Evolutionary conservation across 2,329 filamentous ascomycete genomes (phyloP), one percentile per base, ranked within the genome.

Genomic region (Colletotrichum destructivum): DNA sequence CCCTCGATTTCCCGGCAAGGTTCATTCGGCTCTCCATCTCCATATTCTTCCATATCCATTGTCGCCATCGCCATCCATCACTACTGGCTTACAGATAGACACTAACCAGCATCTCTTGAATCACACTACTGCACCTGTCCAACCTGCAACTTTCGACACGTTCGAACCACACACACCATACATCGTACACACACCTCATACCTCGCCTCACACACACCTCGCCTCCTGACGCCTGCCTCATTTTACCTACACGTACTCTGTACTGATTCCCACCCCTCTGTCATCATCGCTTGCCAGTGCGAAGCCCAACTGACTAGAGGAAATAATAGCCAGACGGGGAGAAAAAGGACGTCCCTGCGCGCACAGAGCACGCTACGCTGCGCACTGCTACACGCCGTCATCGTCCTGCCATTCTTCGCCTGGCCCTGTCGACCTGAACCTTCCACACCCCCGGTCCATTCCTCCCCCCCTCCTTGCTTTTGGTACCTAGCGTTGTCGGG

Each of bases 391-490:
- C 49, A 61, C 63, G 44, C 69, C 69, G 59, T 71, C 69, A 71
- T 71, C 65, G 65, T 61, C 31, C 65, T 54, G 52, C 51, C 69
- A 40, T 54, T 55, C 47, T 54, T 42, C 21, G 55, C 63, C 56
- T 59, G 59, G 52, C 63, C 56, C 42, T 59, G 60, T 57, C 55
- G 52, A 61, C 63, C 63, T 61, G 51, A 70, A 70, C 62, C 42
- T 62, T 62, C 68, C 64, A 71, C 63, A 31, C 23, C 67, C 69
- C 69, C 26, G 51, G 57, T 57, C 52, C 51, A 51, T 52, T 62
- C 21, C 61, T 16, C 52, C 46, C 31, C 38, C 40, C 56, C 18
- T 13, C 65, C 69, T 66, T 68, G 69, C 64, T 68, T 55, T 35
- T 44, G 44, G 31, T 49, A n/a, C 44, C 59, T 62, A 51, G 59